These are phyloP conservation scores for Tylopilus orsonianus DNA, from an alignment of 1,284 basidiomycete species.

Conservation along the genomic window DNA sequence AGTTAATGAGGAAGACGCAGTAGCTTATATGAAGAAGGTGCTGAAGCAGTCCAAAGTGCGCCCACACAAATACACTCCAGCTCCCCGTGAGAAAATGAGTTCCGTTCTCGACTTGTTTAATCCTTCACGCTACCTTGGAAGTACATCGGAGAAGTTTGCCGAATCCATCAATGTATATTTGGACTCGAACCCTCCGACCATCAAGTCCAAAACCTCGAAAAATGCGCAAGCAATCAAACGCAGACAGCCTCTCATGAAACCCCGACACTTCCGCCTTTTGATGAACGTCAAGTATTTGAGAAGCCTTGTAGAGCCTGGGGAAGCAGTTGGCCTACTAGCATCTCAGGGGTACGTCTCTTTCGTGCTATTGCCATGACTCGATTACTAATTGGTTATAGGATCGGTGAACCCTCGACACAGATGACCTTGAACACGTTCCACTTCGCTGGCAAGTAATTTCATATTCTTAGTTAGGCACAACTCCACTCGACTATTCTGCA, in stretches of 20 bases:
- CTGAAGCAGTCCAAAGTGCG: constrained; percentile 66
- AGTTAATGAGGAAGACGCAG: constrained; percentile 71
- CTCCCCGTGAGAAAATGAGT: constrained; percentile 56
- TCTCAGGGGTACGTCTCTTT: constrained; percentile 81
- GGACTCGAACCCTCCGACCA: constrained; percentile 65
- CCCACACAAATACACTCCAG: constrained; percentile 45
- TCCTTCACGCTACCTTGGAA: constrained; percentile 83
- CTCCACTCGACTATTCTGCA: constrained; percentile 30
- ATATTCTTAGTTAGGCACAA: neutral
- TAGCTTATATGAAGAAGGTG: constrained; percentile 86
- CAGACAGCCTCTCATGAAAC: constrained; percentile 49
- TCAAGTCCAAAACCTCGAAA: constrained; percentile 58
- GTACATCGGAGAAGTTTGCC: constrained; percentile 93
- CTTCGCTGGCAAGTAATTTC: constrained; percentile 74
- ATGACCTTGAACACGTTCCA: constrained; percentile 99
- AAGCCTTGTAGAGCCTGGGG: constrained; percentile 94
- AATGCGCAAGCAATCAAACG: constrained; percentile 42
- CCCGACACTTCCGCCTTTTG: constrained; percentile 71
- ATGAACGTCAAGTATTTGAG: constrained; percentile 93
- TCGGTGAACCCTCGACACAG: constrained; percentile 99
- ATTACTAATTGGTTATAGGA: constrained; percentile 45
- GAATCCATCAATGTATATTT: constrained; percentile 80
- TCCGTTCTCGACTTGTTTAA: constrained; percentile 80
- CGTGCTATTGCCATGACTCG: neutral
- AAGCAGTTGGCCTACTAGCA: constrained; percentile 96